Evolutionary conservation across 306 rosid genomes (phyloP).

Genomic region (Castanopsis chinensis): DNA sequence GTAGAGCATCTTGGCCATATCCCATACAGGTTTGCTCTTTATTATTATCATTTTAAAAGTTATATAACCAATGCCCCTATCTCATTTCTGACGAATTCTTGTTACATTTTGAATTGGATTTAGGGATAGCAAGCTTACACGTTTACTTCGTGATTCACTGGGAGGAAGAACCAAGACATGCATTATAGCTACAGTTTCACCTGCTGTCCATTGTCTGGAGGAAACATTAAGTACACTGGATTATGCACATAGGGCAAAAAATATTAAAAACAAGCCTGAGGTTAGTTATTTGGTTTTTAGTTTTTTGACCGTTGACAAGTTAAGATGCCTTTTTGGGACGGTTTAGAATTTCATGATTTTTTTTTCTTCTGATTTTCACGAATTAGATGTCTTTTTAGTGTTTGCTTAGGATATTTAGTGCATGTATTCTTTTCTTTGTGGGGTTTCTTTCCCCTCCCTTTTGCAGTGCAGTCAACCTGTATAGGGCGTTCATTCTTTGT

Average conservation of each 20-base stretch:
- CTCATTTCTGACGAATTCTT: not conserved
- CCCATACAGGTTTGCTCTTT: constrained; percentile 70
- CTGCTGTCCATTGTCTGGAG: constrained; percentile 95
- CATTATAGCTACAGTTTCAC: constrained; percentile 96
- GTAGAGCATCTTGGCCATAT: constrained; percentile 98
- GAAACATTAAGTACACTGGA: constrained; percentile 95
- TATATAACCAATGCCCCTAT: not conserved
- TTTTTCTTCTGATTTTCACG: not conserved
- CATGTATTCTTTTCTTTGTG: not conserved
- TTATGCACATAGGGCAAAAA: constrained; percentile 94
- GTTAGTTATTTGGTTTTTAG: constrained; percentile 34
- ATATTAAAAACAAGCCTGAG: constrained; percentile 94
- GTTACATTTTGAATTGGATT: constrained; percentile 18
- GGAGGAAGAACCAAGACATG: constrained; percentile 99
- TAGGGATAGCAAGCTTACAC: constrained; percentile 97
- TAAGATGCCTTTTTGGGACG: not conserved
- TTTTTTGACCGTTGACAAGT: not conserved
- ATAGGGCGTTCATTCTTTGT: not conserved
- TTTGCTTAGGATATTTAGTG: not conserved
- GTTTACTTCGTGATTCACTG: constrained; percentile 96
- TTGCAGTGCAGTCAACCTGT: not conserved
- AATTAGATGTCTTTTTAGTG: not conserved
- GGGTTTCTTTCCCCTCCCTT: not conserved
- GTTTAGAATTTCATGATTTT: not conserved
- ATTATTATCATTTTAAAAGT: not conserved